Percentiles rank a stretch among this genome's conserved stretches.
These are phyloP conservation scores for Vicia sativa DNA, from an alignment of 306 rosid genomes.

Conservation along the genomic window DNA sequence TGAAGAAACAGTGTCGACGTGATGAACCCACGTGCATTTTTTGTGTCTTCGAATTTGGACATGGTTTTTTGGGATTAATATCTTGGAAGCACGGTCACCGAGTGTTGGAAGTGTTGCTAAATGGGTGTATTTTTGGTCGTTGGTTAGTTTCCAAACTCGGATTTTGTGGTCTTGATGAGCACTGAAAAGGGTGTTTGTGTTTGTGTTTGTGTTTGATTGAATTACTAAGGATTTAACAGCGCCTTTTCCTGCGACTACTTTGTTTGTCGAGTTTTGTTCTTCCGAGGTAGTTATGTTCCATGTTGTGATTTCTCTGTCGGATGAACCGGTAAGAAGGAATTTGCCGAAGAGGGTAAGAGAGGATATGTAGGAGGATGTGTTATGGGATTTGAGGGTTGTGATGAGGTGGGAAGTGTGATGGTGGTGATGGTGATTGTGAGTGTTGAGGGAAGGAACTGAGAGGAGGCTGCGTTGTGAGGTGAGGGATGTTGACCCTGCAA, in stretches of 20 bases:
- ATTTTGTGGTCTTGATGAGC: slow-evolving; percentile 95
- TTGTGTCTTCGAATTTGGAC: slow-evolving; percentile 83
- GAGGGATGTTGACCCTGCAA: slow-evolving; percentile 34
- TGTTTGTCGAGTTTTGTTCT: slow-evolving; percentile 12
- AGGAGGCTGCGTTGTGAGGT: slow-evolving; percentile 60
- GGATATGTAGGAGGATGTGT: slow-evolving; percentile 68
- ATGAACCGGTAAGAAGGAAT: slow-evolving; percentile 76
- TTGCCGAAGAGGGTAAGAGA: slow-evolving; percentile 64
- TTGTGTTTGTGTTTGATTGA: slow-evolving; percentile 59
- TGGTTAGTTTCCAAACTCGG: slow-evolving; percentile 70
- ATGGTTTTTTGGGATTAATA: slow-evolving; percentile 64
- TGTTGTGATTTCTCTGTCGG: slow-evolving; percentile 71
- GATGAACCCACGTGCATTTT: slow-evolving; percentile 88
- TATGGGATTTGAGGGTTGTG: slow-evolving; percentile 61
- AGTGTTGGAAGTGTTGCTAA: slow-evolving; percentile 82
- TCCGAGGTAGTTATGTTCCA: slow-evolving; percentile 48
- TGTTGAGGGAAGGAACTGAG: slow-evolving; percentile 45
- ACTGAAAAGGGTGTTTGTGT: slow-evolving; percentile 67
- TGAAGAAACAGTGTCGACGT: slow-evolving; percentile 81
- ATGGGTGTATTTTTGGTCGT: slow-evolving; percentile 51
- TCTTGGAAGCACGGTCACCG: slow-evolving; percentile 71
- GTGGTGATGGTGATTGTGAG: slow-evolving; percentile 46
- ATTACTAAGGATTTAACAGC: slow-evolving; percentile 78
- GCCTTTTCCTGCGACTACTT: slow-evolving; percentile 68
- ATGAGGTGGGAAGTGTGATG: slow-evolving; percentile 15